These are phyloP conservation scores for Leucogyrophana mollusca DNA, from an alignment of 768 basidiomycete species.

Conservation along the genomic window DNA sequence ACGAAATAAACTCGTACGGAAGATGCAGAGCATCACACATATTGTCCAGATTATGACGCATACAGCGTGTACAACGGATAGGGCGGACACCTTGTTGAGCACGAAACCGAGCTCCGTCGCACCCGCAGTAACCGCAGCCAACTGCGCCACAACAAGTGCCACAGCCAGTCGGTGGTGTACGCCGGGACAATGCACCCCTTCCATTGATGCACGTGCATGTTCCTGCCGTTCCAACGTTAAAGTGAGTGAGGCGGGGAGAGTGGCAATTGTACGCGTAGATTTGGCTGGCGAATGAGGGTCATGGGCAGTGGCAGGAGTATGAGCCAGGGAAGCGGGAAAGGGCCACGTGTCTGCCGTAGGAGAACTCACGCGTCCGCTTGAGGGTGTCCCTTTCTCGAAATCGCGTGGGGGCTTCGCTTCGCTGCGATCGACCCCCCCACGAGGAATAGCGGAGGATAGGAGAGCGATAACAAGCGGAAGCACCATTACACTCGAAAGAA, in stretches of 20 bases:
- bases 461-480: slow-evolving; percentile 14
- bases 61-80: no score
- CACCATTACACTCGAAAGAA: slow-evolving; percentile 19
- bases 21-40: no score
- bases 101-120: no score
- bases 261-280: background rate
- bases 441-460: background rate
- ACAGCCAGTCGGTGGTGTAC: no score
- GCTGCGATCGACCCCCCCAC: background rate
- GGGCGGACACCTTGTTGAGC: no score
- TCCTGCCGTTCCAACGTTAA: background rate
- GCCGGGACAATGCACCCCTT: no score
- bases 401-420: background rate
- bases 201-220: no score
- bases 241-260: slow-evolving; percentile 6
- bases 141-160: no score
- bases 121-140: no score
- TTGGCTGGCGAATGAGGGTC: background rate
- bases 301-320: slow-evolving; percentile 4
- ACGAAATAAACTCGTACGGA: no score
- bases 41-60: no score
- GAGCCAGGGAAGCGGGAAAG: slow-evolving; percentile 27
- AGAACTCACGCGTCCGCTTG: slow-evolving; percentile 22
- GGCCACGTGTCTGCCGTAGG: slow-evolving; percentile 31
- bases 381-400: slow-evolving; percentile 2